phyloP scores from a whole-genome alignment of 2,329 filamentous ascomycete species.

The Calonectria pteridis region DNA sequence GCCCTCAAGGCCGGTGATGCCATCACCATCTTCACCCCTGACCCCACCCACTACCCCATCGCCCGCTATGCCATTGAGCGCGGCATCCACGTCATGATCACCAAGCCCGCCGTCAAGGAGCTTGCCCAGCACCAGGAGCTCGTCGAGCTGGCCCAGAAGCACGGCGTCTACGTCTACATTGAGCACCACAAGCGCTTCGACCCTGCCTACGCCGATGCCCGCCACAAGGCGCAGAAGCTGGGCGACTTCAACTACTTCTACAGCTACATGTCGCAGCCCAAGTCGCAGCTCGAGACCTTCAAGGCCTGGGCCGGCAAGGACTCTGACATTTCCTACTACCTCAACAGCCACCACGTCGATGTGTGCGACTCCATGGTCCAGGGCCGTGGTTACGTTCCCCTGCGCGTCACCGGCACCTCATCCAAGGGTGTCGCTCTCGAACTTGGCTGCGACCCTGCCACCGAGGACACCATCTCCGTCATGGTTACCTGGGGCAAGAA shows the following conservation, averaged over 20 bases:
- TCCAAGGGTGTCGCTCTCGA: constrained; percentile 83
- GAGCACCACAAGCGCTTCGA: constrained; percentile 98
- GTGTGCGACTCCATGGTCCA: constrained; percentile 93
- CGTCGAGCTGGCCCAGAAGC: constrained; percentile 76
- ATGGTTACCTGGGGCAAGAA: constrained; percentile 89
- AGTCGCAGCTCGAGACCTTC: constrained; percentile 93
- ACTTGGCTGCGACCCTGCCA: constrained; percentile 82
- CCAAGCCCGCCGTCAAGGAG: constrained; percentile 91
- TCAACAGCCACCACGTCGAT: constrained; percentile 95
- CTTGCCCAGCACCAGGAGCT: constrained; percentile 84
- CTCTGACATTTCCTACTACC: constrained; percentile 94
- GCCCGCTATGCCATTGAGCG: constrained; percentile 92
- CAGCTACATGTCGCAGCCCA: constrained; percentile 94
- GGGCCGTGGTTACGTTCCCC: constrained; percentile 76
- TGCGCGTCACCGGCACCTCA: constrained; percentile 82
- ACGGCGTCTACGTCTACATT: constrained; percentile 89
- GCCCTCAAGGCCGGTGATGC: constrained; percentile 84
- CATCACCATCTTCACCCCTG: constrained; percentile 96
- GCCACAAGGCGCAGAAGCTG: constrained; percentile 78
- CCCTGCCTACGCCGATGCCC: constrained; percentile 90
- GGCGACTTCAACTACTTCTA: constrained; percentile 99
- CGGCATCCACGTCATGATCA: constrained; percentile 90
- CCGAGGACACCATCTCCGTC: constrained; percentile 94
- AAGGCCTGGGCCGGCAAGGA: constrained; percentile 93
- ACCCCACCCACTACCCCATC: constrained; percentile 93